Percentiles rank a stretch among this genome's conserved stretches.
These are phyloP conservation scores for Chlorella sp. DNA, from an alignment of 139 green algal genomes.

Conservation along the genomic window DNA sequence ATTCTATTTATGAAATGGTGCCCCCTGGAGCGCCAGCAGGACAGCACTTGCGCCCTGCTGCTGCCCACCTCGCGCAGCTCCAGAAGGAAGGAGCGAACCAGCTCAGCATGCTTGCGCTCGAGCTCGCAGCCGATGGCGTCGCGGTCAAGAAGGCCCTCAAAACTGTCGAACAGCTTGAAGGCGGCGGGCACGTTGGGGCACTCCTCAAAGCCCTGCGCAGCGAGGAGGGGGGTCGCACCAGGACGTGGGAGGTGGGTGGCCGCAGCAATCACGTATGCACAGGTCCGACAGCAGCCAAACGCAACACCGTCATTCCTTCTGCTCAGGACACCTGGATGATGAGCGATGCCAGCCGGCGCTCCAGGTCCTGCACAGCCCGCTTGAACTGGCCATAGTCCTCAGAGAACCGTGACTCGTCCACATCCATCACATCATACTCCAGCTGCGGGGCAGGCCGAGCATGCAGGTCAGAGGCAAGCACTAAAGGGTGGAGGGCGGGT, in stretches of 20 bases:
- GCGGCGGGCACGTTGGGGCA: conserved; percentile 81
- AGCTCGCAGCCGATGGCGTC: conserved; percentile 81
- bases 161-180: conserved; percentile 94
- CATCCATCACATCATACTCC: conserved; percentile 87
- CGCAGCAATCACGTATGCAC: no score
- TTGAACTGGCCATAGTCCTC: conserved; percentile 77
- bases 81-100: conserved; percentile 62
- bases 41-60: no score
- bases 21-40: no score
- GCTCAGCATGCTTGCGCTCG: conserved; percentile 78
- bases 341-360: conserved; percentile 84
- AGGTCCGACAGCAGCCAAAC: no score
- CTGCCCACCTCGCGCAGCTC: conserved; percentile 62
- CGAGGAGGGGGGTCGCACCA: background rate
- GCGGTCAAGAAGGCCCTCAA: conserved; percentile 90
- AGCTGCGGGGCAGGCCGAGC: conserved; percentile 47
- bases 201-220: conserved; percentile 81
- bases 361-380: conserved; percentile 78
- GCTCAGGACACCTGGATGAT: conserved; percentile 80
- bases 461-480: no score
- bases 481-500: no score
- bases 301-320: no score
- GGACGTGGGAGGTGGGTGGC: no score
- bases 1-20: no score
- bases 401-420: conserved; percentile 75